phyloP scores from a whole-genome alignment of 768 basidiomycete species.

The Suillus luteus region DNA sequence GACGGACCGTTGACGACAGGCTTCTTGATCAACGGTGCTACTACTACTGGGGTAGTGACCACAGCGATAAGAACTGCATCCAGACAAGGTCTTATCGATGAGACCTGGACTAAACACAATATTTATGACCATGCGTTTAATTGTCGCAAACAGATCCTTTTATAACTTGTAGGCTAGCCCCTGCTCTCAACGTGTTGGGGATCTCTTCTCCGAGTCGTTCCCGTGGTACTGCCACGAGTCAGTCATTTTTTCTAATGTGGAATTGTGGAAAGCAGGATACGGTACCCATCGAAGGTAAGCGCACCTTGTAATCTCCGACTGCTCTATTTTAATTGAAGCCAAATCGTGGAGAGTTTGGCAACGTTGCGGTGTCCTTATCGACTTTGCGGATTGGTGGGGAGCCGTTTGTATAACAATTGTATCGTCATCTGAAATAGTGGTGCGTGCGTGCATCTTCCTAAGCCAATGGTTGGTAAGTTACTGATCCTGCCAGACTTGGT shows the following conservation, averaged over 20 bases:
- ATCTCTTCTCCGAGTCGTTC: not conserved
- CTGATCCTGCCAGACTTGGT: not conserved
- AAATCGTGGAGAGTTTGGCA: not conserved
- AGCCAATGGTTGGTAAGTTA: not conserved
- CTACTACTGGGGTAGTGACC: not conserved
- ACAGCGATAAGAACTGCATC: not conserved
- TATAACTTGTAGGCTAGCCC: not conserved
- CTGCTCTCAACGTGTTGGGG: not conserved
- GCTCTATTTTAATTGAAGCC: conserved; percentile 1
- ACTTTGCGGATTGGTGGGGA: conserved; percentile 24
- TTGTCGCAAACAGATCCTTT: not conserved
- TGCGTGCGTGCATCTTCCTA: not conserved
- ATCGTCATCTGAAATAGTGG: not conserved
- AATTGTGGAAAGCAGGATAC: not conserved
- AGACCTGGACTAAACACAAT: not conserved
- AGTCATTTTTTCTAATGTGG: not conserved
- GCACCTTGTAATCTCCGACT: not conserved
- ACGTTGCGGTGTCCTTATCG: not conserved
- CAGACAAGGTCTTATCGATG: not conserved
- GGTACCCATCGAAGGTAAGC: not conserved
- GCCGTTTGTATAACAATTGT: conserved; percentile 24
- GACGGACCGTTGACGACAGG: not conserved
- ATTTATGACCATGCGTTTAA: not conserved
- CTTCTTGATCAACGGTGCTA: not conserved
- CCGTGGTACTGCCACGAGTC: not conserved